A percentile compares a stretch with the other conserved stretches of the same genome.
Evolutionary conservation across 805 yeast species (phyloP).

Genomic region (Blastobotrys attinorum): DNA sequence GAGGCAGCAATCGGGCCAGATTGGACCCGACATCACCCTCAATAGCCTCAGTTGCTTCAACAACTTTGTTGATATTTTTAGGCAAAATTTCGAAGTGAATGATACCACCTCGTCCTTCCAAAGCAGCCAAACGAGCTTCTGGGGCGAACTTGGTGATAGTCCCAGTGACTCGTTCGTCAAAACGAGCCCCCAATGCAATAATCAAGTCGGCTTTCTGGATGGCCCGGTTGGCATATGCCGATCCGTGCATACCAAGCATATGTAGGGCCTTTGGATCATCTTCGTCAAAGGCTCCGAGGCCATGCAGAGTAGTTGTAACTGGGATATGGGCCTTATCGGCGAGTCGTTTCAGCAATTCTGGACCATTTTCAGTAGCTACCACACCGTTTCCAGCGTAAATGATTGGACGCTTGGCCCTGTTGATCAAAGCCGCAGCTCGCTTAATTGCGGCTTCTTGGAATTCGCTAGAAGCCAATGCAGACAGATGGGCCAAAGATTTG

Average conservation of each 20-base stretch:
- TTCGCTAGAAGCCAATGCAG: constrained; percentile 61
- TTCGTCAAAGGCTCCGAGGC: constrained; percentile 91
- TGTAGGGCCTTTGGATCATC: constrained; percentile 82
- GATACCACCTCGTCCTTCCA: constrained; percentile 87
- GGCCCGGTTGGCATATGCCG: constrained; percentile 89
- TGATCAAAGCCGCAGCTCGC: constrained; percentile 71
- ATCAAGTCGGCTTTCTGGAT: constrained; percentile 91
- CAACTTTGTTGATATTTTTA: constrained; percentile 96
- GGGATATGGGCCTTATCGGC: constrained; percentile 90
- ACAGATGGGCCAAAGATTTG: constrained; percentile 57
- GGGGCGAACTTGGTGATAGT: constrained; percentile 86
- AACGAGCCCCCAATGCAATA: constrained; percentile 92
- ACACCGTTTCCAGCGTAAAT: constrained; percentile 92
- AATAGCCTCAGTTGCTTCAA: constrained; percentile 85
- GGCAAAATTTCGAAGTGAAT: constrained; percentile 94
- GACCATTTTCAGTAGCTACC: constrained; percentile 71
- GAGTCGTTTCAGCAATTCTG: constrained; percentile 67
- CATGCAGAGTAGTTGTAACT: constrained; percentile 93
- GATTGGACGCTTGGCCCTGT: constrained; percentile 78
- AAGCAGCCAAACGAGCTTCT: constrained; percentile 81
- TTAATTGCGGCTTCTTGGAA: constrained; percentile 66
- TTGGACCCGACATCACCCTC: constrained; percentile 92
- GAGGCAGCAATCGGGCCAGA: constrained; percentile 64
- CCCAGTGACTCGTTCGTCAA: constrained; percentile 97
- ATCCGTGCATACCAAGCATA: constrained; percentile 98